Percentiles rank a stretch among this genome's conserved stretches.
Evolutionary conservation across 768 basidiomycete species (phyloP).

Genomic region (Pleurotus sapidus): DNA sequence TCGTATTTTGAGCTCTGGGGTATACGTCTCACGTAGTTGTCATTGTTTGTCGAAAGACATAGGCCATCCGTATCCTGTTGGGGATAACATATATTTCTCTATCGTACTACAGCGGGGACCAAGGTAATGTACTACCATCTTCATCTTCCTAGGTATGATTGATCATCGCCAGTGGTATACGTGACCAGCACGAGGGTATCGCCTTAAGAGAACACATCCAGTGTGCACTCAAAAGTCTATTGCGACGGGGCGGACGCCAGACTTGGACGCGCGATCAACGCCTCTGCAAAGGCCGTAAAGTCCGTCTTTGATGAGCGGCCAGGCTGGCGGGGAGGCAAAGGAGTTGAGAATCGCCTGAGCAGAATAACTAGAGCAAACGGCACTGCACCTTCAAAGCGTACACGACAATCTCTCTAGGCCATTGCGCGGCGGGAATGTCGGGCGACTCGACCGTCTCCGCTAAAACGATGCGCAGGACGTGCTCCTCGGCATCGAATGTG

Average conservation of each 20-base stretch:
- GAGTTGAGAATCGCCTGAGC: not conserved
- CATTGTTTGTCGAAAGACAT: no score
- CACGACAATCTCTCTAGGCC: slow-evolving; percentile 43
- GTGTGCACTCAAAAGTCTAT: not conserved
- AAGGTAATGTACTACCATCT: no score
- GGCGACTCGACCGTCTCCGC: slow-evolving; percentile 40
- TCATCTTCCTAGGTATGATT: no score
- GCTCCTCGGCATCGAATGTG: slow-evolving; percentile 53
- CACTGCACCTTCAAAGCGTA: slow-evolving; percentile 60
- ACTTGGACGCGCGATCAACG: slow-evolving; percentile 36
- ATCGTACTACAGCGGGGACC: no score
- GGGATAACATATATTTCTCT: no score
- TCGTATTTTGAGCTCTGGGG: no score
- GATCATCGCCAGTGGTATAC: no score
- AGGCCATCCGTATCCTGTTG: no score
- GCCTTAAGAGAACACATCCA: no score
- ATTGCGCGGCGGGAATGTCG: slow-evolving; percentile 18
- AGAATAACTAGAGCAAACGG: not conserved
- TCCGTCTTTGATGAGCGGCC: slow-evolving; percentile 48
- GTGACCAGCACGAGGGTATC: no score
- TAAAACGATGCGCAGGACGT: slow-evolving; percentile 50
- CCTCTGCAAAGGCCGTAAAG: slow-evolving; percentile 50
- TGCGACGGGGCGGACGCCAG: slow-evolving; percentile 14
- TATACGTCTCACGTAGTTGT: no score
- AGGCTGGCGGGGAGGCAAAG: slow-evolving; percentile 26